Conservation (phyloP, 768 basidiomycete genomes). For the Candolleomyces aberdarensis region DNA sequence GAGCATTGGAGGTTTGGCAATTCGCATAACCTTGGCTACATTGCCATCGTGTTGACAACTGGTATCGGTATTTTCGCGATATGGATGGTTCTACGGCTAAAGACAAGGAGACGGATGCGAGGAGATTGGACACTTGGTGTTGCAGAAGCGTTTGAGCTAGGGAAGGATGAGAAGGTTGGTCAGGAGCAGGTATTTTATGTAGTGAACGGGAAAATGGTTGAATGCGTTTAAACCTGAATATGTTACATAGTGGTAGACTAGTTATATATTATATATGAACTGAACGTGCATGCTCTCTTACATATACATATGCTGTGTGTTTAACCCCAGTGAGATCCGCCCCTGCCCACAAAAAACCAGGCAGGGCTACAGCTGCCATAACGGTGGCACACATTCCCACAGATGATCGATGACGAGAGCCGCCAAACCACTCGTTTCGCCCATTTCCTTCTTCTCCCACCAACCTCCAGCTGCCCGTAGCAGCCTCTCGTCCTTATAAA, state of each 20-base stretch:
- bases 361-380: not conserved
- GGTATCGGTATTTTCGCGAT: not conserved
- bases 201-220: not conserved
- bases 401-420: not conserved
- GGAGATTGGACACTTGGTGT: not conserved
- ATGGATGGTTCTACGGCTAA: not conserved
- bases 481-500: not conserved
- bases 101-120: not conserved
- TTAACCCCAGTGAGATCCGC: not conserved
- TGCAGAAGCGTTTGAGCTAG: not conserved
- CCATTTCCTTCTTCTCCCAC: not conserved
- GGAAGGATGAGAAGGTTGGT: not conserved
- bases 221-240: not conserved
- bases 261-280: too few species aligned
- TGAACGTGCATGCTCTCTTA: too few species aligned
- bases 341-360: not conserved
- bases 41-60: not conserved
- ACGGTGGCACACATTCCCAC: not conserved
- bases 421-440: too few species aligned
- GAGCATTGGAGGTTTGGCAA: conserved; percentile 3
- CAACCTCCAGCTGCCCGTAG: not conserved
- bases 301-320: too few species aligned
- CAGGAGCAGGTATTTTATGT: not conserved
- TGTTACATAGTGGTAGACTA: too few species aligned
- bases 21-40: not conserved